Evolutionary conservation across 1,139 yeast species (phyloP), one percentile per base, ranked within the genome.

Genomic region (Saccharomyces pastorianus): DNA sequence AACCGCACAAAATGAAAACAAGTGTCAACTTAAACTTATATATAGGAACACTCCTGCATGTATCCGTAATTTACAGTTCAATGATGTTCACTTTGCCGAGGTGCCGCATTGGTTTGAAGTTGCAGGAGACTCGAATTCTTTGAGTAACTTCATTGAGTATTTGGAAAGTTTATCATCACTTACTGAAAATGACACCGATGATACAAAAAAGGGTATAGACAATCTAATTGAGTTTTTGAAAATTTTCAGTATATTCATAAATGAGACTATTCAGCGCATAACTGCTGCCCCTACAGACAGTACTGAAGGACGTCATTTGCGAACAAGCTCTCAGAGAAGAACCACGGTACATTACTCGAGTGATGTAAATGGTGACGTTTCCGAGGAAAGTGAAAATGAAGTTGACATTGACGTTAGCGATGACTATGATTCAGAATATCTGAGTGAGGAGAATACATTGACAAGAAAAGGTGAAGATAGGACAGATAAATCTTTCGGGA

Each of bases 101-200:
- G 26, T 25, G 26, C 11, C 44, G 6, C 44, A 20, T 38, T 67
- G 71, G 71, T 66, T 56, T 51, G 68, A 65, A 53, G 55, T 67
- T 51, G 57, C 64, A 34, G 53, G 59, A 52, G 64, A 66, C 50
- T 49, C 61, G 7, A 53, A 51, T 23, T 58, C 68, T 7, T 51
- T 66, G 29, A 54, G 56, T 23, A 56, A 53, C 25, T 65, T 67
- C n/a, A 54, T 65, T 13, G 58, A 54, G 8, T 53, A 58, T 14
- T 51, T 66, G 38, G 61, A 62, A 8, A 55, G 53, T 50, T 56
- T 60, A 41, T 55, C 56, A 17, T 44, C 47, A 20, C 26, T 29
- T 26, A 47, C 41, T 2, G 56, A 32, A 31, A 41, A 44, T 27
- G 53, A 27, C 31, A 23, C 5, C 14, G 44, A 17, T 25, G 44